Percentiles rank a stretch among this genome's conserved stretches.
These are phyloP conservation scores for Globisporangium spinosum DNA, from an alignment of 352 stramenopile species.

Conservation along the genomic window DNA sequence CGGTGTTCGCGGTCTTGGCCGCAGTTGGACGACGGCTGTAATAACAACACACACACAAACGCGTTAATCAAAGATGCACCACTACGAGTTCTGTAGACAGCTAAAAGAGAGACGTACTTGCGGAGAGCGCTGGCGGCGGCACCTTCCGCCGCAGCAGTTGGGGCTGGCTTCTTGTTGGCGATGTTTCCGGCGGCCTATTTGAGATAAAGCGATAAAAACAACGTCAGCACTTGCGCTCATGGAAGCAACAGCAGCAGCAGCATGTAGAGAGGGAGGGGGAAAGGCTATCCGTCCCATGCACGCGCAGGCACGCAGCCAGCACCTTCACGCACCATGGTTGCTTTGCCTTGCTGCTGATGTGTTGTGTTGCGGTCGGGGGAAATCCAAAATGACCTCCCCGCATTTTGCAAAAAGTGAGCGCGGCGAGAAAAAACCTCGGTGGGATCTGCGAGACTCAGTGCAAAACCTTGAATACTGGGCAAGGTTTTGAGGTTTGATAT, in stretches of 20 bases:
- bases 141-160: slow-evolving; percentile 51
- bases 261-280: not conserved
- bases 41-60: slow-evolving; percentile 1
- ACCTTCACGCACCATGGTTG: slow-evolving; percentile 12
- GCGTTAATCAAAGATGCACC: not conserved
- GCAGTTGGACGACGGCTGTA: slow-evolving; percentile 54
- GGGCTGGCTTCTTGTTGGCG: slow-evolving; percentile 64
- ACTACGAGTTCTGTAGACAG: not conserved
- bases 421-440: not conserved
- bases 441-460: not conserved
- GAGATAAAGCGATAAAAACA: not conserved
- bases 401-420: not conserved
- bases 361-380: slow-evolving; percentile 11
- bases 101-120: slow-evolving; percentile 36
- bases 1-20: slow-evolving; percentile 56
- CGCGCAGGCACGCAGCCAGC: not conserved
- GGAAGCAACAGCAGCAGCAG: not conserved
- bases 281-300: not conserved
- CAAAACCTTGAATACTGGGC: not conserved
- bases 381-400: slow-evolving; percentile 21
- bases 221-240: not conserved
- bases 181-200: slow-evolving; percentile 37
- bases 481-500: not conserved
- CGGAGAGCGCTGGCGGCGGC: slow-evolving; percentile 66
- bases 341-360: slow-evolving; percentile 1